These are phyloP conservation scores for Rhazya stricta DNA, from an alignment of 257 asterid species.

Conservation along the genomic window DNA sequence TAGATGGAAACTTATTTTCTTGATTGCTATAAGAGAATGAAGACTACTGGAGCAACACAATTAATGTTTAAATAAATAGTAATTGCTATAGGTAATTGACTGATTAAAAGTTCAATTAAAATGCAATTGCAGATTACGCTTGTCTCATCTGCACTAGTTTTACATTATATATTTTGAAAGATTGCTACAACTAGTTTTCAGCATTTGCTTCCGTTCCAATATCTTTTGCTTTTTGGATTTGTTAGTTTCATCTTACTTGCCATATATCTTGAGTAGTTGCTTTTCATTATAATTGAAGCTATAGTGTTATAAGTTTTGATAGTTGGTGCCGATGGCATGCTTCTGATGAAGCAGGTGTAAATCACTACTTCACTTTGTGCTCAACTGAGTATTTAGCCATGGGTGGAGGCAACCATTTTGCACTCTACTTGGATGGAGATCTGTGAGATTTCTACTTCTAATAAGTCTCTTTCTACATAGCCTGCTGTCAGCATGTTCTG, in stretches of 20 bases:
- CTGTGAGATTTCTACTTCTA: conserved; percentile 50
- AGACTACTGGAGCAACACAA: too few species aligned
- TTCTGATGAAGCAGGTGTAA: conserved; percentile 46
- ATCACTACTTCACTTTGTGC: conserved; percentile 84
- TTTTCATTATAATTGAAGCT: background rate
- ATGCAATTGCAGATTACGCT: background rate
- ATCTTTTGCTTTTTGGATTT: background rate
- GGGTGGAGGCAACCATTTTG: conserved; percentile 96
- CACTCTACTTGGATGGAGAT: conserved; percentile 81
- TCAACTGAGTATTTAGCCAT: conserved; percentile 68
- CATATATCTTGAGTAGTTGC: background rate
- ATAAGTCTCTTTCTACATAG: background rate
- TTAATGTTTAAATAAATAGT: background rate
- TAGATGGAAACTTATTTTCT: too few species aligned
- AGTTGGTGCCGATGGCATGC: background rate
- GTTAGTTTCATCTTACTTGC: background rate
- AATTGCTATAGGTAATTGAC: background rate
- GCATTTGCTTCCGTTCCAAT: background rate
- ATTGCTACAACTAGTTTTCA: background rate
- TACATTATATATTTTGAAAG: background rate
- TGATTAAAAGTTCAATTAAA: background rate
- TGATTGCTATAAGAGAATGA: too few species aligned
- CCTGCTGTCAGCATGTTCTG: too few species aligned
- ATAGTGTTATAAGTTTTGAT: background rate
- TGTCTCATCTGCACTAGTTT: background rate